A percentile compares a stretch with the other conserved stretches of the same genome.
Conservation (phyloP, 2,329 filamentous ascomycete genomes). For the Cordyceps pruinosa region DNA sequence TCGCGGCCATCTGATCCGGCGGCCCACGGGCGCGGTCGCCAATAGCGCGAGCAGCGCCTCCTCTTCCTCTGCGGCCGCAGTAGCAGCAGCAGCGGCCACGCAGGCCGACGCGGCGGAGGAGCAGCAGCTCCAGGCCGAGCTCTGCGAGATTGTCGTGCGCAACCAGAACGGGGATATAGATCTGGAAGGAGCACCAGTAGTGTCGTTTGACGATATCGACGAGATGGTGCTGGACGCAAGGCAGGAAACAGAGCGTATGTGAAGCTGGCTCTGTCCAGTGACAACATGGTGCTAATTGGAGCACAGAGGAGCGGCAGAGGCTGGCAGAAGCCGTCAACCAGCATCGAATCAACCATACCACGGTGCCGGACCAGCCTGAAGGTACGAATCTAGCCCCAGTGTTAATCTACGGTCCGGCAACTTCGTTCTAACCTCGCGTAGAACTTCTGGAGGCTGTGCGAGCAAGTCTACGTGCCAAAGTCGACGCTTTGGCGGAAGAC, state of each 20-base stretch:
- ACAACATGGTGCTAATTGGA: not conserved
- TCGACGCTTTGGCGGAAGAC: slow-evolving; percentile 69
- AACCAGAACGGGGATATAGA: slow-evolving; percentile 57
- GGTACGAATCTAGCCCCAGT: slow-evolving; percentile 38
- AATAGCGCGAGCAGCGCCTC: slow-evolving; percentile 28
- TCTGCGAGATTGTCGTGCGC: slow-evolving; percentile 54
- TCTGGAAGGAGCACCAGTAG: slow-evolving; percentile 49
- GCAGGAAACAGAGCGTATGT: slow-evolving; percentile 49
- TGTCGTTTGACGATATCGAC: slow-evolving; percentile 46
- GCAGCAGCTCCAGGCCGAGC: slow-evolving; percentile 28
- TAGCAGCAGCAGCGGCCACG: slow-evolving; percentile 7
- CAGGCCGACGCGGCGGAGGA: slow-evolving; percentile 38
- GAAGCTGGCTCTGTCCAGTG: too few relatives aligned
- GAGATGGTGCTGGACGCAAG: slow-evolving; percentile 51
- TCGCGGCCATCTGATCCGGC: slow-evolving; percentile 51
- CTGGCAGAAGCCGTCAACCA: slow-evolving; percentile 56
- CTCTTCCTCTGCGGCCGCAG: slow-evolving; percentile 39
- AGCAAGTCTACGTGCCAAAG: slow-evolving; percentile 64
- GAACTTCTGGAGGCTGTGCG: slow-evolving; percentile 65
- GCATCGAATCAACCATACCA: slow-evolving; percentile 49
- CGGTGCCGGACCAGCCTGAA: slow-evolving; percentile 55
- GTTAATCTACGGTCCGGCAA: too few relatives aligned
- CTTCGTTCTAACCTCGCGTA: slow-evolving; percentile 23
- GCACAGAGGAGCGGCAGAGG: slow-evolving; percentile 51
- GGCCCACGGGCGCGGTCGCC: slow-evolving; percentile 37